A percentile compares a stretch with the other conserved stretches of the same genome.
Evolutionary conservation across 2,329 filamentous ascomycete species (phyloP).

Genomic region (Diaporthe amygdali): DNA sequence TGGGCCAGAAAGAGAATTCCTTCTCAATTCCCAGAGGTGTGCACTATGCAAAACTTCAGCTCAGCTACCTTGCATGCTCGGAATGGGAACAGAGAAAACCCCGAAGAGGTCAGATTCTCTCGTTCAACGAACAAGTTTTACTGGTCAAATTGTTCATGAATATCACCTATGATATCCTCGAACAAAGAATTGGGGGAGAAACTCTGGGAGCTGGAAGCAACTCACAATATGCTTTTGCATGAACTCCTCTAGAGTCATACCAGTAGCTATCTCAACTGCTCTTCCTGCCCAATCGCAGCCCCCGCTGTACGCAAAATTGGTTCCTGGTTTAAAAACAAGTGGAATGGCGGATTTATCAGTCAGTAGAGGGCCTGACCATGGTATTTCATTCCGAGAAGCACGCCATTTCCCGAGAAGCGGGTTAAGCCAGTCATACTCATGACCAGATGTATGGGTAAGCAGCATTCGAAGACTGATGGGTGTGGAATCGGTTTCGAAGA

Average conservation of each 20-base stretch:
- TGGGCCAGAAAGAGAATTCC: slow-evolving; percentile 33
- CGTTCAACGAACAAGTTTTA: too few species aligned
- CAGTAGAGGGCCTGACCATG: slow-evolving; percentile 24
- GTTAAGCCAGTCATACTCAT: slow-evolving; percentile 44
- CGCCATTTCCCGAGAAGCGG: slow-evolving; percentile 29
- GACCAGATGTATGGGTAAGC: slow-evolving; percentile 52
- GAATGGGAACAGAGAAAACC: not conserved
- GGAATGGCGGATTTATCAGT: slow-evolving; percentile 31
- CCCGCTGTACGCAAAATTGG: slow-evolving; percentile 35
- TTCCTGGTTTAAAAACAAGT: slow-evolving; percentile 35
- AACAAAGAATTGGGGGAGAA: not conserved
- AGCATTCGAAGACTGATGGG: slow-evolving; percentile 51
- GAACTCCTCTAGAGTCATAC: slow-evolving; percentile 31
- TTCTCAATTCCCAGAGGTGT: slow-evolving; percentile 26
- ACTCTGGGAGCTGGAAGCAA: not conserved
- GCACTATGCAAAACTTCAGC: not conserved
- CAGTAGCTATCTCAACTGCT: slow-evolving; percentile 31
- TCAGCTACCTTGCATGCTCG: not conserved
- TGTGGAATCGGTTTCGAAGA: slow-evolving; percentile 32
- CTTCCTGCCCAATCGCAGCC: slow-evolving; percentile 37
- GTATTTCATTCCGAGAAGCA: slow-evolving; percentile 29
- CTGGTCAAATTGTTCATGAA: not conserved
- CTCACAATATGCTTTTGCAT: slow-evolving; percentile 27
- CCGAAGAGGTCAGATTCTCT: too few species aligned
- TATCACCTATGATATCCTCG: too few species aligned